Evolutionary conservation across 139 green algal species (phyloP), one percentile per base, ranked within the genome.

Genomic region (Volvox reticuliferus): DNA sequence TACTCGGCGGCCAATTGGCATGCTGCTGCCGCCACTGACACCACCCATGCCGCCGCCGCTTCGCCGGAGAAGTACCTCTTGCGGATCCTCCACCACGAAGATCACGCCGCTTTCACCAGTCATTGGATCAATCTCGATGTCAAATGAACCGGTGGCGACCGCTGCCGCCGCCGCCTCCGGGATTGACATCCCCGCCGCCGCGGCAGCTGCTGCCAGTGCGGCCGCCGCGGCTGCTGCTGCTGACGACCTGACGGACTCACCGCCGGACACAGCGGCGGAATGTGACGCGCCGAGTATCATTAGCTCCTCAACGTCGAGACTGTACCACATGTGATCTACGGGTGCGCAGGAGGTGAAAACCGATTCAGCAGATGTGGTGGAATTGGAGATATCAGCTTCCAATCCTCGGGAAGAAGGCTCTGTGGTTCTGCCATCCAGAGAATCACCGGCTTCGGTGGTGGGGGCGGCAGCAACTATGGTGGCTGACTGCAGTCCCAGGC

Each of bases 31-130:
- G 33, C 18, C 55, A 50, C 61, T 75, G 37, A 36, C 28, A 35
- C 33, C 81, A 12, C 63, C 65, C 63, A 65, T 36, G 82, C 63
- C 17, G 33, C 16, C 82, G 32, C 32, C n/a, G 82, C 82, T 88
- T 1, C 33, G 26, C 22, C 73, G 63, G 32, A 88, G 63, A 33
- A 88, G 32, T 35, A 65, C 63, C 20, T 88, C 82, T 18, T 79
- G 33, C 63, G 82, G 82, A 14, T 88, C 82, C 63, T 88, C 82
- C 21, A 88, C 33, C 63, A 79, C 63, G 21, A 88, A 88, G 14
- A 88, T 19, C 62, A 88, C 2, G 33, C 82, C 82, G 44, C 20
- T 65, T n/a, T n/a, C 30, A 19, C 82, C 75, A 33, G 75, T 55
- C 75, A 81, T 24, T 13, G 32, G 32, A 30, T 81, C 75, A 20